phyloP scores from a whole-genome alignment of 2,329 filamentous ascomycete species.

The Xylaria sp. region DNA sequence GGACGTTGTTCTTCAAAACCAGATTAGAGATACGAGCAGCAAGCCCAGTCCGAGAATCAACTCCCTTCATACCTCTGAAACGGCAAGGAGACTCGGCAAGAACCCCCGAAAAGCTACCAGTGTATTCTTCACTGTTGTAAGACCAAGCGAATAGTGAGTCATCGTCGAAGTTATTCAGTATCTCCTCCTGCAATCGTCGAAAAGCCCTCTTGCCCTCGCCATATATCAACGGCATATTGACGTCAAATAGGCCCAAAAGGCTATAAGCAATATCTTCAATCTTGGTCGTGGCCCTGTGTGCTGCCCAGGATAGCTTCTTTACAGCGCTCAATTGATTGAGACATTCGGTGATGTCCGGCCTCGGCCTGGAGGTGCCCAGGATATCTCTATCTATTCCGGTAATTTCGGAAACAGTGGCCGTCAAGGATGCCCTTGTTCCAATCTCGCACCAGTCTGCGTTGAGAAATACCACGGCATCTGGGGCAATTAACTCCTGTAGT shows the following conservation, averaged over 20 bases:
- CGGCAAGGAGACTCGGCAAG: background rate
- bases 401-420: background rate
- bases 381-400: background rate
- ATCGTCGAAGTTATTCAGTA: background rate
- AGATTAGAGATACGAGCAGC: background rate
- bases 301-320: background rate
- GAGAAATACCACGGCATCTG: slow-evolving; percentile 1
- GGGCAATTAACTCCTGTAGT: slow-evolving; percentile 2
- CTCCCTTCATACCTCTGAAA: background rate
- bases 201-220: background rate
- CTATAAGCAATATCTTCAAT: background rate
- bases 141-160: slow-evolving; percentile 1
- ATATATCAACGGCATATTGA: background rate
- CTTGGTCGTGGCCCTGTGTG: background rate
- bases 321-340: background rate
- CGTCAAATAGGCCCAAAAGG: background rate
- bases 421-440: background rate
- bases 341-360: background rate
- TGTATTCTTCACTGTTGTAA: background rate
- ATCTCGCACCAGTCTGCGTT: background rate
- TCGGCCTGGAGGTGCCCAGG: background rate
- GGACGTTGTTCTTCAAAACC: background rate
- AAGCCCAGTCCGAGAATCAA: background rate
- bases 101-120: background rate
- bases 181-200: background rate